Conservation (phyloP, 306 rosid species). For the Lathyrus tuberosus region DNA sequence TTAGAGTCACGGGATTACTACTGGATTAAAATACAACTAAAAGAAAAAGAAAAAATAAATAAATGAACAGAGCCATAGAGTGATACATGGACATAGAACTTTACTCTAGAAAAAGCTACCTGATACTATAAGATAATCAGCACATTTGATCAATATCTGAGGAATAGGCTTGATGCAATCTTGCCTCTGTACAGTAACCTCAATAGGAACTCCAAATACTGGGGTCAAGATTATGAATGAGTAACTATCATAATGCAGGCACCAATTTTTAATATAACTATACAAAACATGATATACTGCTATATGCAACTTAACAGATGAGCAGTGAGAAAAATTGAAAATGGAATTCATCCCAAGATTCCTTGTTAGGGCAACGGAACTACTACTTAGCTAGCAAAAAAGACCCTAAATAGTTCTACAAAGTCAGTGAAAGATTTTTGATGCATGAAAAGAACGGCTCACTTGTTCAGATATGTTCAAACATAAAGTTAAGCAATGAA, state of each 20-base stretch:
- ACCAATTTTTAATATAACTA: constrained; percentile 17
- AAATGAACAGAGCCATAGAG: not conserved
- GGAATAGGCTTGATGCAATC: constrained; percentile 79
- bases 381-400: not conserved
- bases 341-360: constrained; percentile 18
- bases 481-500: too few relatives aligned
- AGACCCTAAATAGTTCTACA: constrained; percentile 5
- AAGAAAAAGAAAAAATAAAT: not conserved
- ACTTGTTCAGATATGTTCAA: not conserved
- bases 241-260: constrained; percentile 25
- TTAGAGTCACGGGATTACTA: constrained; percentile 28
- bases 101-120: constrained; percentile 58
- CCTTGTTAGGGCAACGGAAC: constrained; percentile 5
- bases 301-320: constrained; percentile 5
- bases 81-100: constrained; percentile 29
- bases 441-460: constrained; percentile 25
- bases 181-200: constrained; percentile 79
- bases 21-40: constrained; percentile 30
- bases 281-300: constrained; percentile 16
- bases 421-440: constrained; percentile 26
- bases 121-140: constrained; percentile 88
- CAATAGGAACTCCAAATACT: constrained; percentile 97
- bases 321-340: constrained; percentile 20
- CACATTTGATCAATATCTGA: constrained; percentile 74
- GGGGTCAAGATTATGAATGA: constrained; percentile 37